Evolutionary conservation across 2,329 filamentous ascomycete species (phyloP).

Genomic region (Calonectria honghensis): DNA sequence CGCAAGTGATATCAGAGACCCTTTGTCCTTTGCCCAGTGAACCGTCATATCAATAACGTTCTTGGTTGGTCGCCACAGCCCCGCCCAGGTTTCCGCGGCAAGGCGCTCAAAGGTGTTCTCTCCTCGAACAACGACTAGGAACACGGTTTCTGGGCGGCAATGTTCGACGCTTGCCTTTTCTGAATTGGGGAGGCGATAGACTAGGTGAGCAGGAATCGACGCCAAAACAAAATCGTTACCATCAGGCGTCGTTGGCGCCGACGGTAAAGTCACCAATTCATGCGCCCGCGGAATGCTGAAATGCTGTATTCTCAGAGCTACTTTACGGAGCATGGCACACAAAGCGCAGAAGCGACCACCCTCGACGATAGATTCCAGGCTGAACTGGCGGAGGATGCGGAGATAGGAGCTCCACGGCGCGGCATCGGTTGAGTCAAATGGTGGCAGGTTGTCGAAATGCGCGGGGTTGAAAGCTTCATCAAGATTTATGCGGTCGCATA

Average conservation of each 20-base stretch:
- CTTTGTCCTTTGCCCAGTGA: conserved; percentile 1
- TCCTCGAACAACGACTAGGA: background rate
- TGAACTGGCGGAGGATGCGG: background rate
- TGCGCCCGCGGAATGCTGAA: background rate
- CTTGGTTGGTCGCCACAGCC: background rate
- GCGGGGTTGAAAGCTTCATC: background rate
- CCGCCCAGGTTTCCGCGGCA: background rate
- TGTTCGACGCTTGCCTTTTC: background rate
- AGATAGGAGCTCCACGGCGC: background rate
- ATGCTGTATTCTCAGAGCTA: background rate
- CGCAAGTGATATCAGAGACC: background rate
- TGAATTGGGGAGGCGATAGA: background rate
- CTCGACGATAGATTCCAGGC: background rate
- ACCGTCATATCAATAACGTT: background rate
- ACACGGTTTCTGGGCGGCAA: background rate
- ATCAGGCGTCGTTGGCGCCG: background rate
- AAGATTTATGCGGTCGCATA: background rate
- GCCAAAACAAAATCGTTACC: background rate
- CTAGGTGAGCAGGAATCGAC: background rate
- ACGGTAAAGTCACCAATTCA: background rate
- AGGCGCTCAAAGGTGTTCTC: background rate
- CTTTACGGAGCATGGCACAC: background rate
- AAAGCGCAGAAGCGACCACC: background rate
- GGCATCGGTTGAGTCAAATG: background rate
- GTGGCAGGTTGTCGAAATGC: background rate